Evolutionary conservation across 305 asterid genomes (phyloP).

Genomic region (Caryopteris hybrid): DNA sequence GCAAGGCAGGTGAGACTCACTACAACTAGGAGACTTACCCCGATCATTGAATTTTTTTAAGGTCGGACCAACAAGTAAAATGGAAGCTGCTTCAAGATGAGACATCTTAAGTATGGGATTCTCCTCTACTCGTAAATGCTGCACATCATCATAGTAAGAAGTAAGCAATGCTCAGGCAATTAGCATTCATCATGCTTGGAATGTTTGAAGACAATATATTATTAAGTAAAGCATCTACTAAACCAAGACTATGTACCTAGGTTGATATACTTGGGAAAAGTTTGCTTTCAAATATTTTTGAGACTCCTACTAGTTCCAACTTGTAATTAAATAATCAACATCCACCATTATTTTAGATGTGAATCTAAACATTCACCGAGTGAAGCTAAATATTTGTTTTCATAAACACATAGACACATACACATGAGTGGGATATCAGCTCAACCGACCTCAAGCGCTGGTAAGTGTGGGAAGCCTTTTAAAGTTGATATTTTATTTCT

Average conservation of each 20-base stretch:
- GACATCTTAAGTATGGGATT: conserved; percentile 95
- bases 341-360: not conserved
- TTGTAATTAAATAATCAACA: conserved; percentile 5
- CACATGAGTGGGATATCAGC: not conserved
- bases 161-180: not conserved
- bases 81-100: conserved; percentile 93
- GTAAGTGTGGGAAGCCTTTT: conserved; percentile 95
- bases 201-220: not conserved
- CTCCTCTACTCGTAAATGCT: conserved; percentile 99
- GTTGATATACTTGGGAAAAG: not conserved
- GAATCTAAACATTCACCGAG: not conserved
- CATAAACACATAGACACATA: not conserved
- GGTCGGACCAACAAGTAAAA: conserved; percentile 95
- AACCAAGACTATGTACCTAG: not conserved
- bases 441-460: conserved; percentile 90
- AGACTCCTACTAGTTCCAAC: not conserved
- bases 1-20: conserved; percentile 5
- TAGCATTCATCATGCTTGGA: conserved; percentile 4
- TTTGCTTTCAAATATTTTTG: not conserved
- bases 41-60: conserved; percentile 93
- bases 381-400: not conserved
- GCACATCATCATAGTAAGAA: conserved; percentile 35
- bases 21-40: conserved; percentile 42
- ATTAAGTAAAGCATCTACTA: conserved; percentile 1
- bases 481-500: conserved; percentile 92